These are phyloP conservation scores for Russula lepida DNA, from an alignment of 768 basidiomycete genomes.

Conservation along the genomic window DNA sequence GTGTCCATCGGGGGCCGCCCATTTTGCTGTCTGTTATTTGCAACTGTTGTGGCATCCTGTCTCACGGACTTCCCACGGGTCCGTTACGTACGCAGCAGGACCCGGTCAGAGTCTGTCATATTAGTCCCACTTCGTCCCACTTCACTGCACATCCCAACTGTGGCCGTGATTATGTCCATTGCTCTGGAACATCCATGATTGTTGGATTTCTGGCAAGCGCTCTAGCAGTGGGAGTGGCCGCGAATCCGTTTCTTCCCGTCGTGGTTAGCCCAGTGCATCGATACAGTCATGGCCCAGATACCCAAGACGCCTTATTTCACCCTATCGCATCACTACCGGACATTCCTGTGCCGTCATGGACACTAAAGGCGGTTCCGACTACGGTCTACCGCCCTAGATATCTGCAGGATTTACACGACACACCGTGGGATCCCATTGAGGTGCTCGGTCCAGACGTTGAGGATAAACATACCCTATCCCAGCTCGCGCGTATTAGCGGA, in stretches of 20 bases:
- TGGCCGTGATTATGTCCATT: neutral
- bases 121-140: neutral
- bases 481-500: slow-evolving; percentile 79
- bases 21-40: slow-evolving; percentile 3
- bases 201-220: neutral
- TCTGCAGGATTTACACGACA: slow-evolving; percentile 36
- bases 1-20: neutral
- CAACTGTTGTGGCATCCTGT: neutral
- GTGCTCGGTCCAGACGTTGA: slow-evolving; percentile 69
- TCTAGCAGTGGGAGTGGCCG: neutral
- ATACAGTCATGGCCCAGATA: neutral
- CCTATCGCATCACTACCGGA: neutral
- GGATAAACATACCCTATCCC: slow-evolving; percentile 69
- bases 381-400: slow-evolving; percentile 55
- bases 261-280: slow-evolving; percentile 1
- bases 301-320: neutral
- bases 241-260: slow-evolving; percentile 1
- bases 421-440: slow-evolving; percentile 62
- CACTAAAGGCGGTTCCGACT: slow-evolving; percentile 43
- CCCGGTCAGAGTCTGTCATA: neutral
- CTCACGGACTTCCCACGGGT: neutral
- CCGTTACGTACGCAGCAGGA: neutral
- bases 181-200: neutral
- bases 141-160: neutral
- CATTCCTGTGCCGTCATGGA: slow-evolving; percentile 8